These are phyloP conservation scores for Cutaneotrichosporon daszewskae DNA, from an alignment of 1,284 basidiomycete species.

Conservation along the genomic window DNA sequence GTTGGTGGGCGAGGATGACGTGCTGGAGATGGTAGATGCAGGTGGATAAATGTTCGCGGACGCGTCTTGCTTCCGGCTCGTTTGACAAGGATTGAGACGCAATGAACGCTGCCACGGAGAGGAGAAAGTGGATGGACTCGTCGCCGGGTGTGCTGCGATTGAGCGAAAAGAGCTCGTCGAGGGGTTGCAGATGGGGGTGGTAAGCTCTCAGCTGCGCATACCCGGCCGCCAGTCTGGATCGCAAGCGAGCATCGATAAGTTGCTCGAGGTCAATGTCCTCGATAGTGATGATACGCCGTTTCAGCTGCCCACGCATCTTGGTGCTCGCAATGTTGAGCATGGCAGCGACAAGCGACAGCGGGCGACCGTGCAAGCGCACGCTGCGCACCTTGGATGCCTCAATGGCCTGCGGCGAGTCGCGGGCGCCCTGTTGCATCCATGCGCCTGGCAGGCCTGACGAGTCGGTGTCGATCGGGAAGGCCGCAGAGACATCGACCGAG, in stretches of 20 bases:
- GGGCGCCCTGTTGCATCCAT: neutral
- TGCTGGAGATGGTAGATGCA: constrained; percentile 23
- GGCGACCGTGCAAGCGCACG: constrained; percentile 34
- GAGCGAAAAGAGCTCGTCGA: constrained; percentile 22
- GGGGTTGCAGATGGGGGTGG: constrained; percentile 37
- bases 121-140: constrained; percentile 20
- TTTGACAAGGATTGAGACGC: constrained; percentile 22
- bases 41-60: constrained; percentile 9
- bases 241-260: constrained; percentile 21
- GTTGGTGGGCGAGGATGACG: constrained; percentile 25
- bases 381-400: too few species aligned
- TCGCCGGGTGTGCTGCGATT: constrained; percentile 8
- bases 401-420: neutral
- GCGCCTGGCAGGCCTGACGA: neutral
- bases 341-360: constrained; percentile 30
- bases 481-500: constrained; percentile 22
- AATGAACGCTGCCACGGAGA: constrained; percentile 28
- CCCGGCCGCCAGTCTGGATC: constrained; percentile 25
- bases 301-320: constrained; percentile 8
- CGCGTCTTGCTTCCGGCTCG: constrained; percentile 15
- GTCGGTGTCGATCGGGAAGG: constrained; percentile 2
- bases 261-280: constrained; percentile 28
- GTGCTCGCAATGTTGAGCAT: constrained; percentile 24
- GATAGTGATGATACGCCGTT: constrained; percentile 11
- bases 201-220: constrained; percentile 29